These are phyloP conservation scores for Arthroderma sp. DNA, from an alignment of 2,329 filamentous ascomycete genomes.

Conservation along the genomic window DNA sequence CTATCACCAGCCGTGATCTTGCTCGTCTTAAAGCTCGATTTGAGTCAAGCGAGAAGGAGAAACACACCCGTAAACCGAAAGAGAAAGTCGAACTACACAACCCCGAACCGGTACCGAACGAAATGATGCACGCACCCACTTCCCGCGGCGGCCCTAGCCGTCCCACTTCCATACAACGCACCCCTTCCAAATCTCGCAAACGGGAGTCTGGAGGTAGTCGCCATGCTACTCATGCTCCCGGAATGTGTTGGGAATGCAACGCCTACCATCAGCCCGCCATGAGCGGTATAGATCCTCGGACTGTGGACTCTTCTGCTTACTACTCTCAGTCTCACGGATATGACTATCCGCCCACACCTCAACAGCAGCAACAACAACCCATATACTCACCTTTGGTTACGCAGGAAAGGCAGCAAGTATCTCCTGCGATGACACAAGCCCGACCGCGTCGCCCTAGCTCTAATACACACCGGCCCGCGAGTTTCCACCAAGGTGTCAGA, in stretches of 20 bases:
- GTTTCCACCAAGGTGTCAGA: constrained; percentile 22
- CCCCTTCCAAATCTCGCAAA: constrained; percentile 22
- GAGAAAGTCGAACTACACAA: constrained; percentile 11
- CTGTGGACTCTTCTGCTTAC: constrained; percentile 20
- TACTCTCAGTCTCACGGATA: constrained; percentile 11
- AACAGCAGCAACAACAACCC: constrained; percentile 7
- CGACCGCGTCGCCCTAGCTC: constrained; percentile 15
- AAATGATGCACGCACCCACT: constrained; percentile 24
- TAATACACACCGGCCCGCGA: constrained; percentile 27
- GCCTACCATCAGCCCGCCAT: constrained; percentile 18
- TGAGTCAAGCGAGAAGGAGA: constrained; percentile 17
- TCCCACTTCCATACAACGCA: constrained; percentile 19
- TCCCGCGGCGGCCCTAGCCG: constrained; percentile 20
- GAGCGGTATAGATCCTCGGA: constrained; percentile 17
- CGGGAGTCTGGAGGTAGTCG: constrained; percentile 14
- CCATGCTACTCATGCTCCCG: constrained; percentile 18
- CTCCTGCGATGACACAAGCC: constrained; percentile 13
- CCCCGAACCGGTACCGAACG: constrained; percentile 16
- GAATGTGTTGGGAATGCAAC: constrained; percentile 25
- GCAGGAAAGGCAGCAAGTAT: constrained; percentile 22
- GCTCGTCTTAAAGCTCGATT: constrained; percentile 11
- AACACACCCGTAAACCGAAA: constrained; percentile 6
- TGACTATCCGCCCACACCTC: constrained; percentile 17
- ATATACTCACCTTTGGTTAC: constrained; percentile 17
- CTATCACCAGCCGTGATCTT: constrained; percentile 14